Conservation (phyloP, 139 green algal genomes). For the Chlorella sp. region DNA sequence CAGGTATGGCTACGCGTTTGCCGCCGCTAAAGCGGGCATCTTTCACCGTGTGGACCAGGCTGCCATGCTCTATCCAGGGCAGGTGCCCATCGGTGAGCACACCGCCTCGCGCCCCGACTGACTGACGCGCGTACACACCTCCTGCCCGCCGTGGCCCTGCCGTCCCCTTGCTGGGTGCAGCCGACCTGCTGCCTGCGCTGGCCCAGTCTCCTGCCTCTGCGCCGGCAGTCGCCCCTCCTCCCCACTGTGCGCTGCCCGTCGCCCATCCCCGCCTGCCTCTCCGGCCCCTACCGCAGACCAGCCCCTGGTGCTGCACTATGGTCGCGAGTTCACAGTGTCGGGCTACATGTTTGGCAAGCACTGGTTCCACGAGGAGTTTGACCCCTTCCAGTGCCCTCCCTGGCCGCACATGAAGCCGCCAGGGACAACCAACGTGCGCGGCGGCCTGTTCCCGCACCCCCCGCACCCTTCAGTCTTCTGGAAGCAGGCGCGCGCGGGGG, state of each 20-base stretch:
- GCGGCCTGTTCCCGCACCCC: slow-evolving; percentile 18
- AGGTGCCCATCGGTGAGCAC: slow-evolving; percentile 27
- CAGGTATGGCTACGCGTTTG: slow-evolving; percentile 90
- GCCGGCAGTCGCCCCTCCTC: too few relatives aligned
- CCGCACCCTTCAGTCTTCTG: too few relatives aligned
- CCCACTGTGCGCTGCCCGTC: too few relatives aligned
- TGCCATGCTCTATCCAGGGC: slow-evolving; percentile 80
- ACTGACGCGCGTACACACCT: too few relatives aligned
- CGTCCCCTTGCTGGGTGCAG: too few relatives aligned
- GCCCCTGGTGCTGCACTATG: slow-evolving; percentile 20
- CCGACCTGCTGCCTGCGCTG: too few relatives aligned
- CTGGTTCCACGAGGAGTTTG: not conserved
- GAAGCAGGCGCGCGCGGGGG: too few relatives aligned
- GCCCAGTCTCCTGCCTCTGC: too few relatives aligned
- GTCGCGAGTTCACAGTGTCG: not conserved
- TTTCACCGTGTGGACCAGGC: slow-evolving; percentile 74
- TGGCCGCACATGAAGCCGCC: slow-evolving; percentile 8
- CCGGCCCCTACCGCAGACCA: slow-evolving; percentile 3
- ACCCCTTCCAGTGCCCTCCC: slow-evolving; percentile 12
- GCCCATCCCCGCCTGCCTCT: not conserved
- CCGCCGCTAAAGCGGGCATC: slow-evolving; percentile 60
- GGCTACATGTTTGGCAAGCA: slow-evolving; percentile 7
- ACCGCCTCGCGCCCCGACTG: too few relatives aligned
- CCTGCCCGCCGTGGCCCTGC: too few relatives aligned
- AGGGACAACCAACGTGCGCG: not conserved